Evolutionary conservation across 129 eudicot genomes (phyloP).

Genomic region (Cynara cardunculus): DNA sequence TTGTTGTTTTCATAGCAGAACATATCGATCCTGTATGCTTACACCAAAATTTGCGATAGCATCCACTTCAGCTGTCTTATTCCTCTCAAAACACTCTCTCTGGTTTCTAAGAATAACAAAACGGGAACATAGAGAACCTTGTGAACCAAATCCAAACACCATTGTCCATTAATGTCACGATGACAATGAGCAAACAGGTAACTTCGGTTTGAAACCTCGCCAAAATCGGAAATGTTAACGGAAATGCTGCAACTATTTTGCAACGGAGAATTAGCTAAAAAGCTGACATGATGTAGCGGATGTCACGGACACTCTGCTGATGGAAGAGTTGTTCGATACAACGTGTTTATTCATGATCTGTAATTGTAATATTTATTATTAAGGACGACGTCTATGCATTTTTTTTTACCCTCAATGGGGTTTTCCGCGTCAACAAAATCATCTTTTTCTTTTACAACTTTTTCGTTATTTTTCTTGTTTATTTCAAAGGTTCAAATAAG

Average conservation of each 20-base stretch:
- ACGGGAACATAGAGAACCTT: not conserved
- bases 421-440: no score
- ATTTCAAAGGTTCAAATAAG: no score
- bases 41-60: slow-evolving; percentile 71
- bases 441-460: no score
- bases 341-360: no score
- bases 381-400: no score
- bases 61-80: slow-evolving; percentile 72
- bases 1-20: slow-evolving; percentile 81
- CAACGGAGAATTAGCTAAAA: not conserved
- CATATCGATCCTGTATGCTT: slow-evolving; percentile 72
- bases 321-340: no score
- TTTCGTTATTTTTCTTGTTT: no score
- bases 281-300: no score
- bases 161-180: not conserved
- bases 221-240: not conserved
- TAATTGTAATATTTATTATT: no score
- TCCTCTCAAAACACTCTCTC: slow-evolving; percentile 88
- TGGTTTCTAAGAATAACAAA: slow-evolving; percentile 47
- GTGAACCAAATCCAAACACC: not conserved
- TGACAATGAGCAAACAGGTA: not conserved
- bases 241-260: not conserved
- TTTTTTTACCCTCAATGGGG: no score
- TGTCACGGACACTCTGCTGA: no score
- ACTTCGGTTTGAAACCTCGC: not conserved